phyloP scores from a whole-genome alignment of 768 basidiomycete species.

The Amyloporia xantha region DNA sequence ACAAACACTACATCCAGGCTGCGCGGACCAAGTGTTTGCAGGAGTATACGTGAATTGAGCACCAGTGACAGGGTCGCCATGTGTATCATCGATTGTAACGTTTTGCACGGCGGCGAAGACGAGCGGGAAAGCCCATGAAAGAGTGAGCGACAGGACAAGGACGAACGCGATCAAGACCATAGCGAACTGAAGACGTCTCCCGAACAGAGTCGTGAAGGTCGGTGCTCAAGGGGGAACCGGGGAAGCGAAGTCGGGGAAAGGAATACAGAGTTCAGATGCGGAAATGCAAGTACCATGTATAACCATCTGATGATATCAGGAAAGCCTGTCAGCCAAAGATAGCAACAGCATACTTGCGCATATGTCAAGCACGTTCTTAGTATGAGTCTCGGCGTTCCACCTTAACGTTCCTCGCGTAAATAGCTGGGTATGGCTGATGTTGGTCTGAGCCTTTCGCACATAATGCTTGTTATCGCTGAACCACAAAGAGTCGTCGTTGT shows the following conservation, averaged over 20 bases:
- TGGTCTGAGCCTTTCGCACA: no score
- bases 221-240: neutral
- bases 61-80: conserved; percentile 2
- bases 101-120: neutral
- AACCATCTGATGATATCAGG: neutral
- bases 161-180: neutral
- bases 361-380: neutral
- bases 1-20: conserved; percentile 7
- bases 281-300: neutral
- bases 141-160: neutral
- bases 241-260: neutral
- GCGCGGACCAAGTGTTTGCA: conserved; percentile 1
- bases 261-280: neutral
- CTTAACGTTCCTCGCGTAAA: no score
- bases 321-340: neutral
- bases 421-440: no score
- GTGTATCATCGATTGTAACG: conserved; percentile 3
- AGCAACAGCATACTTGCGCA: neutral
- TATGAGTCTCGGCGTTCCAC: no score
- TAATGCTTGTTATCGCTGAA: no score
- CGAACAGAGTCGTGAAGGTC: neutral
- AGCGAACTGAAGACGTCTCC: neutral
- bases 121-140: no score
- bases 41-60: conserved; percentile 4
- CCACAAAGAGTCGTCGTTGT: no score